Conservation (phyloP, 1,284 basidiomycete species). For the Mycena sp. region DNA sequence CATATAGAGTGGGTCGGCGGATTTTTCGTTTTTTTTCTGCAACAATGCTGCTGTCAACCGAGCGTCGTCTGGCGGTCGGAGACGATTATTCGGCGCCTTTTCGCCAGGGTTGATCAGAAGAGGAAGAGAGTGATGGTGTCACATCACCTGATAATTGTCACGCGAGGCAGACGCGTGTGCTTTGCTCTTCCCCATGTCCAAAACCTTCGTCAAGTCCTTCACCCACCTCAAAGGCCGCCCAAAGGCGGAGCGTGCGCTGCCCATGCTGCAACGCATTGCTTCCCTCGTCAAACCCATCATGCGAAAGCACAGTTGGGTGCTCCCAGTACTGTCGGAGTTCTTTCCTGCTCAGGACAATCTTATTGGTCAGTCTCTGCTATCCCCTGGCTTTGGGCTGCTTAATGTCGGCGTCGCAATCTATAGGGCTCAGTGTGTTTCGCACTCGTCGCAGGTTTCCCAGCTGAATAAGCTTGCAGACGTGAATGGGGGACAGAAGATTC, state of each 20-base stretch:
- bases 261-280: slow-evolving; percentile 77
- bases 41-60: too few species aligned
- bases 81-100: background rate
- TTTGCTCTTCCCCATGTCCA: slow-evolving; percentile 27
- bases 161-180: background rate
- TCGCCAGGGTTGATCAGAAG: too few species aligned
- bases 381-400: background rate
- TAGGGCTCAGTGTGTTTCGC: slow-evolving; percentile 51
- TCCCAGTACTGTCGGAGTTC: slow-evolving; percentile 88
- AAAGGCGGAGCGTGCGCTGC: slow-evolving; percentile 67
- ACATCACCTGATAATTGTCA: background rate
- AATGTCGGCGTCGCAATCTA: background rate
- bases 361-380: slow-evolving; percentile 58
- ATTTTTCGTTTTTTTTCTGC: too few species aligned
- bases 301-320: slow-evolving; percentile 81
- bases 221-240: slow-evolving; percentile 73
- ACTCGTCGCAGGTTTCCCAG: slow-evolving; percentile 10
- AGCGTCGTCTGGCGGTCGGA: too few species aligned
- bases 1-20: slow-evolving; percentile 3
- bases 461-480: slow-evolving; percentile 60
- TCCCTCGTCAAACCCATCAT: slow-evolving; percentile 91
- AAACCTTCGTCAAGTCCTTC: slow-evolving; percentile 68
- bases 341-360: slow-evolving; percentile 80
- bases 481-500: slow-evolving; percentile 82
- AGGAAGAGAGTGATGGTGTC: background rate